Base-by-base conservation (phyloP, 345 rosid genomes). In the Citrus maxima region DNA sequence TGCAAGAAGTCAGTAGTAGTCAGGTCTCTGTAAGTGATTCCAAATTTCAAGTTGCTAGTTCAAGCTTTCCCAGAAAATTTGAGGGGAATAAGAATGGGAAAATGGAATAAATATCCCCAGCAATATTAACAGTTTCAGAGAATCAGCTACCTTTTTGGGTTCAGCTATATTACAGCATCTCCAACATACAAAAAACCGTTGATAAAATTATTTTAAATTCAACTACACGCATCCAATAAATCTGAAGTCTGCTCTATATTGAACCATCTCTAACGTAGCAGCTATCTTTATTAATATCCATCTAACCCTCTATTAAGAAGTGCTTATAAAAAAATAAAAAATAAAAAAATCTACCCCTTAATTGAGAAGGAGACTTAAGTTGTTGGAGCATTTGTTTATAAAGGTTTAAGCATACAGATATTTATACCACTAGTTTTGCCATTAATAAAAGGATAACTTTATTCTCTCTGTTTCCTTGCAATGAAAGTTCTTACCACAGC, bases 341-440 rank as follows among this genome's bases (percentile, higher is more conserved):
- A 34, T 5, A 34, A 5, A 35, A 34, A 0, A 10, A 10, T 12
- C 16, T 0, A 42, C 16, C 49, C 4, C 14, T 42, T 12, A 2
- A 10, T 42, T 42, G 10, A 38, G 42, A 10, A 27, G 77, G 61
- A 66, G 22, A 77, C 14, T 67, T 59, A 49, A 60, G 30, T n/a
- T 49, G 77, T 38, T 56, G 79, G 70, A 73, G 73, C 73, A 58
- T 75, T 46, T 13, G 16, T 1, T 13, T 12, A 3, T 46, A 13
- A 74, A 40, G 46, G 13, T 4, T 40, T 40, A 2, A 40, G 46
- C 46, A 40, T 10, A 2, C 13, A 10, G 13, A 40, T 40, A 78
- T 37, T n/a, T 75, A 77, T 75, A 72, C 77, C 77, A 72, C 77
- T 58, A 19, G 14, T 78, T 70, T 51, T 62, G 68, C 63, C 63